A percentile compares a stretch with the other conserved stretches of the same genome.
Evolutionary conservation across 805 yeast species (phyloP).

Genomic region (Wickerhamomyces chambardii): DNA sequence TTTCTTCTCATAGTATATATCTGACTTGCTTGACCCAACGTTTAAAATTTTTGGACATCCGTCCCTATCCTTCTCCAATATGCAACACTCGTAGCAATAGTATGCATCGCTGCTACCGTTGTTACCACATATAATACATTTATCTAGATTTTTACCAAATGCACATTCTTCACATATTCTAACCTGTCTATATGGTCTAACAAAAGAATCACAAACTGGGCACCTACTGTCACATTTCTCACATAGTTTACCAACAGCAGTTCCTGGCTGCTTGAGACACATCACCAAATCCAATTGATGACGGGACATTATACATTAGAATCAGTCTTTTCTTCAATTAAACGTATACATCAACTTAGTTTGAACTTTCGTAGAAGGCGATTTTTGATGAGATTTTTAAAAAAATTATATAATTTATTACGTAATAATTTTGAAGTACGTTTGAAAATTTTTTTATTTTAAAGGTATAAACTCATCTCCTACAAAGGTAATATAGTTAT

Average conservation of each 20-base stretch:
- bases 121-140: constrained; percentile 75
- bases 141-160: constrained; percentile 51
- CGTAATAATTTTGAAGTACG: not conserved
- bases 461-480: not conserved
- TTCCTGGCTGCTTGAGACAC: constrained; percentile 84
- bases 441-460: no score
- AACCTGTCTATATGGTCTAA: constrained; percentile 57
- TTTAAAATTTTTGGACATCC: constrained; percentile 87
- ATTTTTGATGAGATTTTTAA: constrained; percentile 3
- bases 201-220: constrained; percentile 83
- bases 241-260: constrained; percentile 61
- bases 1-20: constrained; percentile 51
- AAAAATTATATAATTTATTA: constrained; percentile 1
- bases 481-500: no score
- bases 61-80: constrained; percentile 72
- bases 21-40: constrained; percentile 69
- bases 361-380: no score
- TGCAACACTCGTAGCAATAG: constrained; percentile 81
- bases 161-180: constrained; percentile 83
- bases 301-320: constrained; percentile 52
- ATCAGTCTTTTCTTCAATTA: not conserved
- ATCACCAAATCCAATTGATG: constrained; percentile 80
- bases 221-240: constrained; percentile 87
- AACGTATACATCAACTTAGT: not conserved
- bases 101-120: constrained; percentile 62